phyloP scores from a whole-genome alignment of 345 rosid genomes.

The Euphorbia lathyris region DNA sequence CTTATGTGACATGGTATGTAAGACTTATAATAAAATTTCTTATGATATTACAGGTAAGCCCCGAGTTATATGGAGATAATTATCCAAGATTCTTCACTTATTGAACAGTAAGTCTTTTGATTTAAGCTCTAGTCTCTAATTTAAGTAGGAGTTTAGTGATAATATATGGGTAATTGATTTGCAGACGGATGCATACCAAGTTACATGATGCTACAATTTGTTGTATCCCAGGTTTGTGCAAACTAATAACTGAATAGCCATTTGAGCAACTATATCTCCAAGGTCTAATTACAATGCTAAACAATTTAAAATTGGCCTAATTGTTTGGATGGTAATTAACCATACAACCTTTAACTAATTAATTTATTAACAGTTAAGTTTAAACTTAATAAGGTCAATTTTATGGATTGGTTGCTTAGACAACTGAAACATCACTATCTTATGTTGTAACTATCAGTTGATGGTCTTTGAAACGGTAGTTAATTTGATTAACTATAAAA shows the following conservation, averaged over 20 bases:
- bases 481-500: constrained; percentile 2
- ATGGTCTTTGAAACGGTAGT: background rate
- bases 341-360: background rate
- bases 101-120: constrained; percentile 39
- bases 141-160: background rate
- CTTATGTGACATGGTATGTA: background rate
- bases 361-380: too few species aligned
- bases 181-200: constrained; percentile 36
- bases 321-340: constrained; percentile 30
- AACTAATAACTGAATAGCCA: constrained; percentile 33
- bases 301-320: constrained; percentile 35
- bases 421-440: too few species aligned
- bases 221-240: constrained; percentile 35
- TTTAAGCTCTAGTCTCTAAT: too few species aligned
- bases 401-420: too few species aligned
- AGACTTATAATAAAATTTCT: background rate
- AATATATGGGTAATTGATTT: background rate
- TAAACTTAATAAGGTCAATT: background rate
- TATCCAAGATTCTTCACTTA: constrained; percentile 37
- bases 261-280: constrained; percentile 38
- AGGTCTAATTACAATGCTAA: constrained; percentile 24
- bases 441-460: too few species aligned
- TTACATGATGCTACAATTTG: constrained; percentile 36
- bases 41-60: constrained; percentile 25
- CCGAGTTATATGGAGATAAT: constrained; percentile 32